Percentiles rank a stretch among this genome's conserved stretches.
Conservation (phyloP, 148 eudicot species). For the Vaccinium myrtillus region DNA sequence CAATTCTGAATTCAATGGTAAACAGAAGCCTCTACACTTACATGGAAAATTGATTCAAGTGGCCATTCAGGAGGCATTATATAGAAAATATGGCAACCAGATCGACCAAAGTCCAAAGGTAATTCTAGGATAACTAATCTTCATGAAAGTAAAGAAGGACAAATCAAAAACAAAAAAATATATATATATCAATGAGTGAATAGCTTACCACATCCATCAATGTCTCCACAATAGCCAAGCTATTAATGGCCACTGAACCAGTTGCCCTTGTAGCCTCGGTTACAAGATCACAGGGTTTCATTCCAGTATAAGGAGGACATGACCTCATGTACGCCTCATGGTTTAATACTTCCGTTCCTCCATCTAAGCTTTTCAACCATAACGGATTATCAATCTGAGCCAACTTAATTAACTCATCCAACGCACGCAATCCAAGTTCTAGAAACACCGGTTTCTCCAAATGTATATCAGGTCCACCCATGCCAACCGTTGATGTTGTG, state of each 20-base stretch:
- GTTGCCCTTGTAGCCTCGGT: conserved; percentile 72
- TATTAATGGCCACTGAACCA: conserved; percentile 38
- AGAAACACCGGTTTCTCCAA: conserved; percentile 50
- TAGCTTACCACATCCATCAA: conserved; percentile 63
- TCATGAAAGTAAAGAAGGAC: background rate
- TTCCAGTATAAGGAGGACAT: conserved; percentile 49
- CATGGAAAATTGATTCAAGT: conserved; percentile 20
- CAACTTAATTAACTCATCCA: conserved; percentile 72
- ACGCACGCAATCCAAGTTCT: conserved; percentile 62
- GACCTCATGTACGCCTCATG: conserved; percentile 53
- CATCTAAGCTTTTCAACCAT: conserved; percentile 54
- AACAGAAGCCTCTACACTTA: conserved; percentile 28
- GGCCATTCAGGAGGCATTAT: conserved; percentile 25
- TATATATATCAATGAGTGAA: background rate
- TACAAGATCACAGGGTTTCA: conserved; percentile 40
- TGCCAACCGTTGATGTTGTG: conserved; percentile 12
- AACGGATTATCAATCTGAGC: conserved; percentile 53
- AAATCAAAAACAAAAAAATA: background rate
- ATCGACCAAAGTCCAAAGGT: background rate
- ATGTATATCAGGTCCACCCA: conserved; percentile 10
- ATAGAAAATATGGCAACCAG: conserved; percentile 23
- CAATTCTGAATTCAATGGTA: background rate
- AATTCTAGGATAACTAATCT: background rate
- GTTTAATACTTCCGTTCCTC: conserved; percentile 50
- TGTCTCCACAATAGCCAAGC: conserved; percentile 53